These are phyloP conservation scores for Parastagonospora avenae DNA, from an alignment of 2,329 filamentous ascomycete species.

Conservation along the genomic window DNA sequence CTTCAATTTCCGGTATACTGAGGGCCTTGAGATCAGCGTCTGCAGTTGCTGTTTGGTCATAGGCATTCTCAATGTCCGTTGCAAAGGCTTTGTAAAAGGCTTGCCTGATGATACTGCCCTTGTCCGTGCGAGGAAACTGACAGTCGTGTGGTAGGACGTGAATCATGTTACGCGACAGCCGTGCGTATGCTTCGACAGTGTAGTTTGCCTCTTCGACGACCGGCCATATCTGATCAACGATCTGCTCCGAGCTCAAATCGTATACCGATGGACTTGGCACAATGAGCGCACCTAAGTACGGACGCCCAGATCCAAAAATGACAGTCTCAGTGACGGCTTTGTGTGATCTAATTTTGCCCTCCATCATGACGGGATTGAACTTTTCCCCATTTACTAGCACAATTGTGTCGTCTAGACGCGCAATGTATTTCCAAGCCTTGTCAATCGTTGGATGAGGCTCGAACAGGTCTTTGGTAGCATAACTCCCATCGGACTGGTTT, in stretches of 20 bases:
- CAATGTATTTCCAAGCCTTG: constrained; percentile 54
- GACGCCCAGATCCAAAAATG: constrained; percentile 61
- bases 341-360: constrained; percentile 60
- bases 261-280: constrained; percentile 54
- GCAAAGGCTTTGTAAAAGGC: constrained; percentile 58
- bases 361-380: constrained; percentile 55
- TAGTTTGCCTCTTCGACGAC: constrained; percentile 58
- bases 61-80: constrained; percentile 54
- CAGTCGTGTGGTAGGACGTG: constrained; percentile 53
- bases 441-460: constrained; percentile 50
- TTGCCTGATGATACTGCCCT: constrained; percentile 61
- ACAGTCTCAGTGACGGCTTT: constrained; percentile 61
- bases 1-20: constrained; percentile 33
- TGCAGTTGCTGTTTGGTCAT: constrained; percentile 30
- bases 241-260: constrained; percentile 49
- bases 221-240: constrained; percentile 57
- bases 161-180: constrained; percentile 61
- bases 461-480: constrained; percentile 51
- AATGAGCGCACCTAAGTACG: constrained; percentile 60
- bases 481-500: constrained; percentile 24
- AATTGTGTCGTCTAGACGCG: constrained; percentile 54
- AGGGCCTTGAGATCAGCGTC: constrained; percentile 22
- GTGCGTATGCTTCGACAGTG: constrained; percentile 57
- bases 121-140: constrained; percentile 60
- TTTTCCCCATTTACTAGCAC: constrained; percentile 58